These are phyloP conservation scores for Singerocomus inundabilis DNA, from an alignment of 1,284 basidiomycete genomes.

Conservation along the genomic window DNA sequence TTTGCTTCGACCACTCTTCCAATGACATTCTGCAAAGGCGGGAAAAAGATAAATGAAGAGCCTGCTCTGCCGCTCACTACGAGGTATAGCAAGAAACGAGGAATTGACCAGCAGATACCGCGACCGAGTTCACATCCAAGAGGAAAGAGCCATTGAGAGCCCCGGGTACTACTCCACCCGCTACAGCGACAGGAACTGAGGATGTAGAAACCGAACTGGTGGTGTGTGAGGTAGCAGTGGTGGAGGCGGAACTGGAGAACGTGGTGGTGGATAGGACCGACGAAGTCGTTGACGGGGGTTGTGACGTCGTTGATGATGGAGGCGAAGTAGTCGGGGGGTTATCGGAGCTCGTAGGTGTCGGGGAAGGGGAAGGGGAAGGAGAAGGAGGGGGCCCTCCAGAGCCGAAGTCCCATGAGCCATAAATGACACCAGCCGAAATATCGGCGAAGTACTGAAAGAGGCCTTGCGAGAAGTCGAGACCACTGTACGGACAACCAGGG, in stretches of 20 bases:
- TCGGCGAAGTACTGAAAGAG: constrained; percentile 51
- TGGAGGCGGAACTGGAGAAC: constrained; percentile 21
- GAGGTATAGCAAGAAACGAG: constrained; percentile 10
- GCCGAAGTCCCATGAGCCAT: constrained; percentile 41
- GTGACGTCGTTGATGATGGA: constrained; percentile 26
- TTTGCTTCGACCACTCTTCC: constrained; percentile 11
- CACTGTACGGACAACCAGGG: constrained; percentile 45
- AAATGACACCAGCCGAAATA: constrained; percentile 40
- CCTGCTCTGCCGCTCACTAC: constrained; percentile 10
- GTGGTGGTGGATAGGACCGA: constrained; percentile 12
- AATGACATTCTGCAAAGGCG: constrained; percentile 1
- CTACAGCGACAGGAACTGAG: constrained; percentile 3
- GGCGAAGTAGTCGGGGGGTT: constrained; percentile 14
- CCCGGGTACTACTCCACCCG: constrained; percentile 10
- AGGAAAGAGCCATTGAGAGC: constrained; percentile 13
- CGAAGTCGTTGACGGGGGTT: constrained; percentile 26
- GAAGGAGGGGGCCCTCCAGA: constrained; percentile 31
- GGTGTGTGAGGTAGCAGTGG: constrained; percentile 11
- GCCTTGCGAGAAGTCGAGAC: constrained; percentile 35
- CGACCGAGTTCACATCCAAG: constrained; percentile 12
- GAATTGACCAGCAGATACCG: constrained; percentile 25
- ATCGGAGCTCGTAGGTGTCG: constrained; percentile 14
- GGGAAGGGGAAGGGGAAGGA: constrained; percentile 11
- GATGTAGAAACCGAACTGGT: constrained; percentile 16
- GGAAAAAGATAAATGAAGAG: constrained; percentile 4